Evolutionary conservation across 2,329 filamentous ascomycete genomes (phyloP).

Genomic region (Fusarium torulosum): DNA sequence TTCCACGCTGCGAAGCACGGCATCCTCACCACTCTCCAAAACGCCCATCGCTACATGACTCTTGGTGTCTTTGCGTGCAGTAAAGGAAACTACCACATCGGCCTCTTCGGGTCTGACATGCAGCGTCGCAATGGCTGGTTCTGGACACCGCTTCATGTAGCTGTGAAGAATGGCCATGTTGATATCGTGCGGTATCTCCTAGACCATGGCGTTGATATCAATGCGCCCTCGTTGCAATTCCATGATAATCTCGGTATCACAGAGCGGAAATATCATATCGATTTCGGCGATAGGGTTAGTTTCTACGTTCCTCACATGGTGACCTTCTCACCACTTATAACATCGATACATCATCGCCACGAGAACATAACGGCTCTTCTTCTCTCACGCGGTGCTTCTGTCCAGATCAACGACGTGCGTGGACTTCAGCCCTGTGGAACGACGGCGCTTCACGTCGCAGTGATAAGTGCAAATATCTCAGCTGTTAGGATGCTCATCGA

Average conservation of each 20-base stretch:
- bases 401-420: conserved; percentile 15
- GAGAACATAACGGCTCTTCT: conserved; percentile 13
- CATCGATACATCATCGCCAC: conserved; percentile 8
- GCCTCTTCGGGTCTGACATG: not conserved
- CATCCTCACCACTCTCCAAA: not conserved
- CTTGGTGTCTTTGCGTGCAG: not conserved
- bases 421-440: conserved; percentile 13
- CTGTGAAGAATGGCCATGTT: conserved; percentile 5
- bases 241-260: conserved; percentile 6
- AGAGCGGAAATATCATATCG: conserved; percentile 6
- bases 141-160: conserved; percentile 5
- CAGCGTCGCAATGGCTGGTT: conserved; percentile 11
- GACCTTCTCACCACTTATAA: conserved; percentile 26
- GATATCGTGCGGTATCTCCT: conserved; percentile 21
- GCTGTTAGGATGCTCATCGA: conserved; percentile 14
- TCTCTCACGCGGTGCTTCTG: conserved; percentile 18
- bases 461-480: conserved; percentile 16
- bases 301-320: conserved; percentile 15
- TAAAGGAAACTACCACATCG: not conserved
- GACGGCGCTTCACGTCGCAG: conserved; percentile 24
- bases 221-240: conserved; percentile 9
- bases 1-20: conserved; percentile 27
- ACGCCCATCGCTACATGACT: not conserved
- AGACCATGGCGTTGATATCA: conserved; percentile 9
- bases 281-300: conserved; percentile 24